Conservation (phyloP, 2,329 filamentous ascomycete genomes). For the Botrytis pseudocinerea region DNA sequence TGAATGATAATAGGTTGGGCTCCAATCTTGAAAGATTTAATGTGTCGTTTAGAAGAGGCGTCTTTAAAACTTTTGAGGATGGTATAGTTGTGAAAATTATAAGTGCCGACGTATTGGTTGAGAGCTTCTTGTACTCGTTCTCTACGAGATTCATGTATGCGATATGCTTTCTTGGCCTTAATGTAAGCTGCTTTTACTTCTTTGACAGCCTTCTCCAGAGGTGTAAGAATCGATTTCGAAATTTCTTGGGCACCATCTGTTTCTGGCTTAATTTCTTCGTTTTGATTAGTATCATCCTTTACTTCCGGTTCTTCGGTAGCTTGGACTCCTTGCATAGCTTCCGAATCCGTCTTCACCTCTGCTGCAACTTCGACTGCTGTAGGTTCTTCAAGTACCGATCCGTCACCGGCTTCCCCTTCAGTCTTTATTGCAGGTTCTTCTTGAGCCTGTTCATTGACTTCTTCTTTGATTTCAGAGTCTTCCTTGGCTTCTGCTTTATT, state of each 20-base stretch:
- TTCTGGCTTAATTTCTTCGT: constrained; percentile 11
- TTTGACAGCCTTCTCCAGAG: constrained; percentile 66
- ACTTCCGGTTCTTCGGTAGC: background rate
- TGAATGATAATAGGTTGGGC: constrained; percentile 77
- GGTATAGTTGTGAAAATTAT: constrained; percentile 97
- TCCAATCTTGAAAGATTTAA: constrained; percentile 87
- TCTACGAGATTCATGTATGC: constrained; percentile 71
- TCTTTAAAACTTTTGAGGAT: constrained; percentile 82
- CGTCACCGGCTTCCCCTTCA: background rate
- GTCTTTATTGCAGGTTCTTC: background rate
- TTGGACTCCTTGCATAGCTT: constrained; percentile 14
- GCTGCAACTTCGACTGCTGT: background rate
- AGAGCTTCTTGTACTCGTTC: constrained; percentile 75
- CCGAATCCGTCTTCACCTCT: background rate
- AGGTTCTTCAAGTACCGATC: background rate
- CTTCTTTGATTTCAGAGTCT: background rate
- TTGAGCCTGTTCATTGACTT: constrained; percentile 12
- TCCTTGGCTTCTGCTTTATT: constrained; percentile 19
- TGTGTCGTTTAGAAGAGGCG: constrained; percentile 82
- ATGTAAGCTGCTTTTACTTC: constrained; percentile 81
- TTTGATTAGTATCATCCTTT: background rate
- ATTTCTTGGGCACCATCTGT: constrained; percentile 24
- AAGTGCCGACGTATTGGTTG: constrained; percentile 75
- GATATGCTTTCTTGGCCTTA: constrained; percentile 79
- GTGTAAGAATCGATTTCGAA: constrained; percentile 38